Evolutionary conservation across 23 red algal species (phyloP).

Genomic region (Agarophyton chilense): DNA sequence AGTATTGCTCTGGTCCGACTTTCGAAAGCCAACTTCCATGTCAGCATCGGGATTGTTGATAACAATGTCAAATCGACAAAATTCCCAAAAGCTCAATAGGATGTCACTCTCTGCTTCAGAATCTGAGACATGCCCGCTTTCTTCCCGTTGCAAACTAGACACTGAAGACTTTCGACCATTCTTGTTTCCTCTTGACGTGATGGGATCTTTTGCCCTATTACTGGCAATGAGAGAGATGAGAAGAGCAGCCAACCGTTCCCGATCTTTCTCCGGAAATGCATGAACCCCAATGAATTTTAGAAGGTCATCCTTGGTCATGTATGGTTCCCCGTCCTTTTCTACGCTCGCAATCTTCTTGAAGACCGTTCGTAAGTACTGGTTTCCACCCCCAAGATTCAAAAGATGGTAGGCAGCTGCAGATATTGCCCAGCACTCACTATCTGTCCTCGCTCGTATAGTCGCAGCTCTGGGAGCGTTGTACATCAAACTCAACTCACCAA

Average conservation of each 20-base stretch:
- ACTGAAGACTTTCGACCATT: not conserved
- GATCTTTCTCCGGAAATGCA: constrained; percentile 73
- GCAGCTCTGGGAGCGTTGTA: constrained; percentile 90
- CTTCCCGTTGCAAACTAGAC: not conserved
- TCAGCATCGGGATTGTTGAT: constrained; percentile 95
- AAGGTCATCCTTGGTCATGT: constrained; percentile 88
- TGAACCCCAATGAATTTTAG: constrained; percentile 83
- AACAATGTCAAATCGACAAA: constrained; percentile 98
- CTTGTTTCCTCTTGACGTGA: not conserved
- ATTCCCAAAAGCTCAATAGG: constrained; percentile 99
- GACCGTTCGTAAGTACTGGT: constrained; percentile 81
- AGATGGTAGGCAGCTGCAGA: constrained; percentile 90
- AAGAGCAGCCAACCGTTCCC: constrained; percentile 73
- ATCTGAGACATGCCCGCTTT: not conserved
- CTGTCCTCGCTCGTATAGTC: constrained; percentile 90
- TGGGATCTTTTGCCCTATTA: constrained; percentile 73
- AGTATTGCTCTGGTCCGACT: constrained; percentile 87
- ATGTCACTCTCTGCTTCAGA: constrained; percentile 42
- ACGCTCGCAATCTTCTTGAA: constrained; percentile 91
- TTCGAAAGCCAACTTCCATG: constrained; percentile 86
- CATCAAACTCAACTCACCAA: constrained; percentile 98
- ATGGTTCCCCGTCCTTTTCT: constrained; percentile 59
- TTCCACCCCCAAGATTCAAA: constrained; percentile 88
- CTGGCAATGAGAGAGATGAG: constrained; percentile 86
- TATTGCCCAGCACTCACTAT: constrained; percentile 98